Base-by-base conservation (phyloP, 75 land plant species). In the Chamaecyparis obtusa region DNA sequence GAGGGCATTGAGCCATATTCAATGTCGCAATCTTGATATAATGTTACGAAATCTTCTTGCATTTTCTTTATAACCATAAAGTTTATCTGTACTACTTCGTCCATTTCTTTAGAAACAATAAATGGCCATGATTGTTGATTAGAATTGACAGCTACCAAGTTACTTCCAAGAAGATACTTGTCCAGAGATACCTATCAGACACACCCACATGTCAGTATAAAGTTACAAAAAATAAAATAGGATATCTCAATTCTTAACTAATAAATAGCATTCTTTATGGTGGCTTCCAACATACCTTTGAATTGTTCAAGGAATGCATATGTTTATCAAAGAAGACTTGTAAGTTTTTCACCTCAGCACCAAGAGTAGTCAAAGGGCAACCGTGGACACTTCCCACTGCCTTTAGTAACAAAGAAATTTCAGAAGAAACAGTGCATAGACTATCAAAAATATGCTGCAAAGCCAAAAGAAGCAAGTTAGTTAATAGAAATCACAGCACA, bases 361-460 rank as follows among this genome's bases (percentile, higher is more conserved):
- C 90, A 55, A 91, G 87, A 80, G 16, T 85, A 44, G 86, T 82
- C 80, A 92, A 92, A 49, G 84, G 83, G 19, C 85, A 76, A 37
- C 87, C 30, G 90, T 94, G 99, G 46, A 87, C 69, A 32, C 77
- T 81, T 85, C 89, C 89, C 10, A 91, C 86, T 4, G 60, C 90
- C 77, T 85, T 89, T 43, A 94, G 86, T 48, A 97, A 87, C 86
- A 96, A 86, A 54, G 57, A 74, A 17, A 83, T 84, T 56, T 97
- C 96, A 6, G 85, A 64, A 57, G 87, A 82, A 71, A 88, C 86
- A 14, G 88, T 30, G 85, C 86, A 87, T 55, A 95, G 91, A 87
- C 76, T 57, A 84, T 97, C 96, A 85, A 97, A 90, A 15, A 93
- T 76, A 86, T 87, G 79, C 97, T 95, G 92, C 85, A 89, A 82